Evolutionary conservation across 495 filamentous ascomycete species (phyloP), one percentile per base, ranked within the genome.

Genomic region (Aspergillus bertholletiae): DNA sequence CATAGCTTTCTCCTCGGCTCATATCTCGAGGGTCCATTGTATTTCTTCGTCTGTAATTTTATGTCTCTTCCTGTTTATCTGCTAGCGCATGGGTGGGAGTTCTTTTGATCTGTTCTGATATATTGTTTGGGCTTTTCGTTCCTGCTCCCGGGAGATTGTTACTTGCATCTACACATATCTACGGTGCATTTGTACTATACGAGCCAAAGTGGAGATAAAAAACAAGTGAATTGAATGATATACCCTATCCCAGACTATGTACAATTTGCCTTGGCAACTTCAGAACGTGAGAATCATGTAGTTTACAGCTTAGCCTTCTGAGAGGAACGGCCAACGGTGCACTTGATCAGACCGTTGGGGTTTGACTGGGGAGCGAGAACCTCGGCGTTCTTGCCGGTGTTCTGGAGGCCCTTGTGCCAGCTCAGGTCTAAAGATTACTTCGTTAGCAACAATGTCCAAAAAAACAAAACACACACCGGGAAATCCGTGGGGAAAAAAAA

Each of bases 401-500:
- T 98, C 81, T 97, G 90, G 65, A 90, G 64, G 22, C 91, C 92
- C 75, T 97, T 96, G 80, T 96, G 90, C 94, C 94, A 98, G 76
- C 86, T 90, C 62, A 98, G 72, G 66, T 96, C 92, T 94, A 69
- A 23, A 41, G 11, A 28, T 20, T 15, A 39, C 13, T 12, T n/a
- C 18, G 32, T 39, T 37, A 37, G 34, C 17, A n/a, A 3, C 11
- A 37, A 3, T 15, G n/a, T n/a, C n/a, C n/a, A n/a, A n/a, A n/a
- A n/a, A n/a, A n/a, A n/a, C n/a, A n/a, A n/a, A n/a, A n/a, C n/a
- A n/a, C n/a, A n/a, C n/a, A n/a, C n/a, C n/a, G n/a, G n/a, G n/a
- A 15, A 15, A 46, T 22, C 8, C 24, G 24, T 17, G 24, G 9
- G 23, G 13, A 35, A 37, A 9, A 26, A 32, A 51, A 59, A 17